These are phyloP conservation scores for Pseudogymnoascus sp. DNA, from an alignment of 2,329 filamentous ascomycete species.

Conservation along the genomic window DNA sequence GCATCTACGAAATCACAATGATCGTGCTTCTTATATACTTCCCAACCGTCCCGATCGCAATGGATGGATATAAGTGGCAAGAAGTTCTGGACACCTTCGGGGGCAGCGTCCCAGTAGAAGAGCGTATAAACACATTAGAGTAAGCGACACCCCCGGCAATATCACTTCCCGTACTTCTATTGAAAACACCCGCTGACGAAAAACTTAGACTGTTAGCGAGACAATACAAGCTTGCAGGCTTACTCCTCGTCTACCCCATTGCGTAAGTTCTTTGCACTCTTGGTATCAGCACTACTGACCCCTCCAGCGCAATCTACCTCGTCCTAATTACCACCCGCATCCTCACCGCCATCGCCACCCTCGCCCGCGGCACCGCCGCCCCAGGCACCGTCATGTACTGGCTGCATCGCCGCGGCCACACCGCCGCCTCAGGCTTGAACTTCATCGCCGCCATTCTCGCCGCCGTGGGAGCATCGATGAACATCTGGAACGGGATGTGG, in stretches of 20 bases:
- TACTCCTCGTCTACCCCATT: background rate
- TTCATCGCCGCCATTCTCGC: background rate
- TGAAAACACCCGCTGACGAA: background rate
- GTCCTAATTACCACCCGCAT: background rate
- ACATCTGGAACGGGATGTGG: background rate
- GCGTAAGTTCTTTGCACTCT: background rate
- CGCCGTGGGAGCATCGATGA: background rate
- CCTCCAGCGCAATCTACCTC: background rate
- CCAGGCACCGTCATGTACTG: background rate
- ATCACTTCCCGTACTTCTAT: background rate
- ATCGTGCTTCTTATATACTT: slow-evolving; percentile 3
- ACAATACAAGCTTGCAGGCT: background rate
- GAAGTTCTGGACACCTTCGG: background rate
- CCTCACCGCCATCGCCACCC: background rate
- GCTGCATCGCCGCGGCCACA: background rate
- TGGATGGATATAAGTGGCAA: background rate
- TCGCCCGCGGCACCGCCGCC: background rate
- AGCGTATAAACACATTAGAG: background rate
- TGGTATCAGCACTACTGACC: background rate
- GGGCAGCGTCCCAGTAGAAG: background rate
- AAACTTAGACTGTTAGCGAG: background rate
- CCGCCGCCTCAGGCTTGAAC: background rate
- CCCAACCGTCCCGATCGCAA: background rate
- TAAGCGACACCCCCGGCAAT: background rate
- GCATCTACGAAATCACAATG: slow-evolving; percentile 1